phyloP scores from a whole-genome alignment of 345 rosid genomes.

The rapeseed (Brassica napus) region DNA sequence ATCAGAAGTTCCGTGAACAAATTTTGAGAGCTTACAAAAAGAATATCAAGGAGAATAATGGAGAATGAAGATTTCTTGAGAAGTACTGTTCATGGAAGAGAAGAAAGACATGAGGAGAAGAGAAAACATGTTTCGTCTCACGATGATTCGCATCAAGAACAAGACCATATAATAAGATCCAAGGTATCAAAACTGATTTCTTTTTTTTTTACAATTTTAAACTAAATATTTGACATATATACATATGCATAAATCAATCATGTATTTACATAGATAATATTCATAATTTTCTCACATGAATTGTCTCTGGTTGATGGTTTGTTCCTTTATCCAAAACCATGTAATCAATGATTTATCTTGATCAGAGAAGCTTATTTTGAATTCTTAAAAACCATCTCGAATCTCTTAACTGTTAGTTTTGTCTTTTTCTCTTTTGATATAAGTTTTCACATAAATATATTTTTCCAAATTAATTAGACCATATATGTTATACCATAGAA shows the following conservation, averaged over 20 bases:
- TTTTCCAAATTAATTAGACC: conserved; percentile 1
- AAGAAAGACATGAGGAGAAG: conserved; percentile 38
- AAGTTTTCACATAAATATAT: background rate
- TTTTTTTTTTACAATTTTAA: background rate
- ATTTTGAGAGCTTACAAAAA: conserved; percentile 39
- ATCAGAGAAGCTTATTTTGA: background rate
- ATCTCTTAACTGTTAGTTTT: background rate
- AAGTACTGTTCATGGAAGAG: conserved; percentile 23
- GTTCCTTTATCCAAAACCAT: background rate
- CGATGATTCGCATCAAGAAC: conserved; percentile 32
- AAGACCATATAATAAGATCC: conserved; percentile 37
- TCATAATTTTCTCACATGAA: conserved; percentile 8
- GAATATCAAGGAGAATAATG: conserved; percentile 23
- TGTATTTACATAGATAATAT: background rate
- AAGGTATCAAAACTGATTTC: conserved; percentile 37
- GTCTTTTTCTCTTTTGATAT: background rate
- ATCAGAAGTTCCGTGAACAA: conserved; percentile 29
- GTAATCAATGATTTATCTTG: background rate
- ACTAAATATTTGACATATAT: background rate
- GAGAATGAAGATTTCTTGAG: conserved; percentile 33
- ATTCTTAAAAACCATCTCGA: conserved; percentile 10
- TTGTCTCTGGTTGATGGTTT: background rate
- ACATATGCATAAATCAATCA: background rate
- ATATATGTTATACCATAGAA: background rate
- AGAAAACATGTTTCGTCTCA: conserved; percentile 30